phyloP scores from a whole-genome alignment of 495 filamentous ascomycete species.

The Aspergillus bridgeri region DNA sequence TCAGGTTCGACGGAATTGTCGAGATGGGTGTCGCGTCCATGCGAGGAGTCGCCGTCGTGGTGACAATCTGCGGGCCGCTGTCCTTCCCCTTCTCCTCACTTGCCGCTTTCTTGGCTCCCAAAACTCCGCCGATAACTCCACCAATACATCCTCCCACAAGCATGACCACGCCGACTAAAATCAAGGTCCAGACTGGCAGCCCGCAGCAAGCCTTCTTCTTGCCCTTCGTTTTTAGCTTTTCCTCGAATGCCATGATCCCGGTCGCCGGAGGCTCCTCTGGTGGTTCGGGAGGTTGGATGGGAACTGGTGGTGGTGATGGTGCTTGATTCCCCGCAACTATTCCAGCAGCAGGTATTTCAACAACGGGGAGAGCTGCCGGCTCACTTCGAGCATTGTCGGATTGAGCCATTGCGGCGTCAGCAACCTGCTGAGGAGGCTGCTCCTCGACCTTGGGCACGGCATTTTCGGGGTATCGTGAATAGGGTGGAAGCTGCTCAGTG shows the following conservation, averaged over 20 bases:
- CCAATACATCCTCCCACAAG: slow-evolving; percentile 54
- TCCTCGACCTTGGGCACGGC: slow-evolving; percentile 36
- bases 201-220: slow-evolving; percentile 59
- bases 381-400: slow-evolving; percentile 23
- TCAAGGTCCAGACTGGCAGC: slow-evolving; percentile 66
- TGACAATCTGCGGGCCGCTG: slow-evolving; percentile 39
- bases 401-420: slow-evolving; percentile 16
- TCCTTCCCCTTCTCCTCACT: slow-evolving; percentile 22
- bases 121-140: slow-evolving; percentile 59
- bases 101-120: slow-evolving; percentile 40
- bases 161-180: slow-evolving; percentile 52
- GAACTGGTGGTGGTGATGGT: not conserved
- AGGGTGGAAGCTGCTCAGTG: slow-evolving; percentile 85
- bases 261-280: slow-evolving; percentile 18
- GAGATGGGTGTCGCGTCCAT: slow-evolving; percentile 64
- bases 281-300: not conserved
- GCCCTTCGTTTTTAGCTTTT: slow-evolving; percentile 56
- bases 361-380: slow-evolving; percentile 29
- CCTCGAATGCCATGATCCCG: slow-evolving; percentile 45
- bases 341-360: slow-evolving; percentile 46
- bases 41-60: slow-evolving; percentile 51
- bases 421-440: slow-evolving; percentile 17
- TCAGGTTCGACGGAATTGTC: slow-evolving; percentile 54
- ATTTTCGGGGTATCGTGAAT: slow-evolving; percentile 73
- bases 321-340: slow-evolving; percentile 20